Base-by-base conservation (phyloP, 1,284 basidiomycete species). In the Melanopsichium pennsylvanicum region DNA sequence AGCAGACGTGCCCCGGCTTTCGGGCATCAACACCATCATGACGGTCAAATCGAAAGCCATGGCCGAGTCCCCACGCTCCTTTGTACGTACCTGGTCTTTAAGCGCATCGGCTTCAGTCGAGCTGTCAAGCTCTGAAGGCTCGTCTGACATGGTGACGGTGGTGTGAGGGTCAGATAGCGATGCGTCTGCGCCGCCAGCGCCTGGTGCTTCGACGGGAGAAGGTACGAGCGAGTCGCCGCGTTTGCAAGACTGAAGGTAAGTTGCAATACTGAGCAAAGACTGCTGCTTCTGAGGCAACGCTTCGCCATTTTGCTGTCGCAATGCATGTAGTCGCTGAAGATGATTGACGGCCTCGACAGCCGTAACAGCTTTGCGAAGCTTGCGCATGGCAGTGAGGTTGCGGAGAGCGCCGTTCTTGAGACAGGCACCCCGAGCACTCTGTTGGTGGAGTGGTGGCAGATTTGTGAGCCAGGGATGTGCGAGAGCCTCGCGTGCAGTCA, bases 381-480 rank as follows among this genome's bases (percentile, higher is more conserved):
- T 75, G 37, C 67, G 54, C 60, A 69, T 73, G 29, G 74, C 59
- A 21, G 67, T 48, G 26, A 70, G 55, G 35, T 75, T 64, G 44
- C 70, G 63, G n/a, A 67, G 60, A 3, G 73, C 59, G 27, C 58
- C 49, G 12, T 75, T 59, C 52, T 76, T 76, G 57, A 78, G 74
- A 35, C 70, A 75, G 35, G 59, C 62, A 16, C 76, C 76, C 36
- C 63, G 64, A 22, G 66, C 38, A 8, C 48, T 67, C 27, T 70
- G 60, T 38, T 75, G 72, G 61, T 72, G 62, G 6, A 70, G 31
- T n/a, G 62, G 60, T 2, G 73, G 75, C 16, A 77, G 49, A 21
- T 75, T 43, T 42, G 64, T 61, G 23, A 81, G 62, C 75, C 78
- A 81, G 0, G 79, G 78, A 31, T 81, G 78, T 10, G 64, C 26